Base-by-base conservation (phyloP, 257 asterid species). In the Scutellaria barbata region DNA sequence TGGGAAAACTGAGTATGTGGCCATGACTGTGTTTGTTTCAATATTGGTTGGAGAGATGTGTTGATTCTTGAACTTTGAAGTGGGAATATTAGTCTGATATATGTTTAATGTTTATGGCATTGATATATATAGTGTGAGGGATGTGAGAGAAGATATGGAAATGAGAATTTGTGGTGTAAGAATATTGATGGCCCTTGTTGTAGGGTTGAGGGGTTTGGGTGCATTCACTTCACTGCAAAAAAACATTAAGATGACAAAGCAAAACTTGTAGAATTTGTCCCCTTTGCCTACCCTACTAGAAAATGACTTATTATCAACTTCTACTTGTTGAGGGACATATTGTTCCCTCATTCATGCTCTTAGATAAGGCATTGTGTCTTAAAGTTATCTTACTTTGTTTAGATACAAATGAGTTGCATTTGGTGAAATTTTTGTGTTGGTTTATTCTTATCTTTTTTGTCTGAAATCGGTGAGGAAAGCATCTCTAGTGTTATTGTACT, bases 271-370 rank as follows among this genome's bases (percentile, higher is more conserved):
- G 74, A 55, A 63, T 54, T 66, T 89, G 90, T 83, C 87, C 81
- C 82, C 84, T 74, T 30, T 62, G 75, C 76, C 74, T 81, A 71
- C 86, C 88, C 84, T 72, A 82, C 90, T 69, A 12, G 77, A 85
- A 80, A 76, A 78, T 51, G 71, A 88, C 92, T 69, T 56, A 71
- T 72, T 76, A 77, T 82, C 85, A 78, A 79, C 84, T 79, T 69
- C 72, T 58, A 63, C 79, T 73, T 74, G 71, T 81, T 64, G 46
- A 81, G 83, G 87, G 85, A 82, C 96, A 79, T 76, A 50, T 14
- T 83, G 87, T 75, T 69, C 75, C 85, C 83, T 60, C 63, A 58
- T 73, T 50, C 56, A 57, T 79, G 47, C 62, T 72, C 76, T 71
- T 39, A 60, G 72, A 74, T 77, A 46, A 53, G 53, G n/a, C 54